A percentile compares a stretch with the other conserved stretches of the same genome.
These are phyloP conservation scores for Acanthamoeba healyi DNA, from an alignment of 208 protist genomes.

Conservation along the genomic window DNA sequence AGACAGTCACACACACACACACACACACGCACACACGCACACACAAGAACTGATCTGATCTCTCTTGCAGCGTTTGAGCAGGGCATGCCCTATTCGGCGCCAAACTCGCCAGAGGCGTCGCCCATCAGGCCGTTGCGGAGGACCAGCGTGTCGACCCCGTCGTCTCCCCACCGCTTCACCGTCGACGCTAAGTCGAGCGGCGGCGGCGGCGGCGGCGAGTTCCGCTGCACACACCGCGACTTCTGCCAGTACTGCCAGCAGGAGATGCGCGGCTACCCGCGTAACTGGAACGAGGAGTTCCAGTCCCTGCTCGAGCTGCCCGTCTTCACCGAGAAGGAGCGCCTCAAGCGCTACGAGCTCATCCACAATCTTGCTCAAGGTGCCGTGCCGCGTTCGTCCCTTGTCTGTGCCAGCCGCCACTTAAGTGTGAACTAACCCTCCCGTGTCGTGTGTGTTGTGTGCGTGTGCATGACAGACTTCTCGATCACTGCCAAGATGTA, in stretches of 20 bases:
- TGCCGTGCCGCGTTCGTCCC: neutral
- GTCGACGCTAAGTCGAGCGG: neutral
- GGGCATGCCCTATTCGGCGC: too few relatives aligned
- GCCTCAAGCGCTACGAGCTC: constrained; percentile 36
- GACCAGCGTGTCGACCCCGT: too few relatives aligned
- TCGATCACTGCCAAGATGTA: constrained; percentile 55
- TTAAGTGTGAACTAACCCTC: too few relatives aligned
- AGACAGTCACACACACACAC: too few relatives aligned
- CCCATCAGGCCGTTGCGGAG: too few relatives aligned
- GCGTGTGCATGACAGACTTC: neutral
- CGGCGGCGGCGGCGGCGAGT: neutral
- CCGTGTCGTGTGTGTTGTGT: too few relatives aligned
- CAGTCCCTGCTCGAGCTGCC: constrained; percentile 36
- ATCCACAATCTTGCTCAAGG: constrained; percentile 5
- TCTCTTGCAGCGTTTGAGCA: too few relatives aligned
- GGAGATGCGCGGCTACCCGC: constrained; percentile 10
- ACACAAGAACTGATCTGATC: too few relatives aligned
- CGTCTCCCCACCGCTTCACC: too few relatives aligned
- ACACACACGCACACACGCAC: too few relatives aligned
- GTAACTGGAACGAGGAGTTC: constrained; percentile 54
- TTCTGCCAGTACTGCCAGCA: constrained; percentile 35
- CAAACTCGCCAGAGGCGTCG: too few relatives aligned
- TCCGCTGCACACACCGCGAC: constrained; percentile 27
- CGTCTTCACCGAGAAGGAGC: neutral
- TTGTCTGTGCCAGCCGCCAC: neutral